Base-by-base conservation (phyloP, 2,329 filamentous ascomycete genomes). In the Zasmidium angulare region DNA sequence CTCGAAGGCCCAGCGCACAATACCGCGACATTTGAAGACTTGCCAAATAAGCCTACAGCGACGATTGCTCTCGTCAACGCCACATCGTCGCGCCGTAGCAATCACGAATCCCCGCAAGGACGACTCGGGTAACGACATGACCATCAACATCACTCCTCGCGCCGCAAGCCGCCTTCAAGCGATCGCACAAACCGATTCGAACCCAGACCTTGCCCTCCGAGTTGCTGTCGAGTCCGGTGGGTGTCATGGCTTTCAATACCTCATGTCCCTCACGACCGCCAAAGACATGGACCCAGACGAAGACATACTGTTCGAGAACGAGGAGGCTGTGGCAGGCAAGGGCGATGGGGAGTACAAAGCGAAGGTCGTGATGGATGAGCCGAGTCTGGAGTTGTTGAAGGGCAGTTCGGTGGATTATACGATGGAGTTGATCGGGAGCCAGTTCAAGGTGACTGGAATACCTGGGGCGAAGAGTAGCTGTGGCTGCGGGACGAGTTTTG, bases 321-420 rank as follows among this genome's bases (percentile, higher is more conserved):
- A 86, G 14, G 72, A 71, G 24, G 60, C 61, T 19, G 54, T 31
- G 51, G 58, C 51, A 19, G 54, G 61, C 2, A 60, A 61, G 12
- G 60, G 43, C 4, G 62, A 83, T 83, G 24, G 78, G 78, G 4
- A 81, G 76, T 74, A 73, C 19, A 73, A 74, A 56, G 83, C 95
- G n/a, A 95, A 91, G 75, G 86, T 99, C 10, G 88, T 98, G 21
- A 86, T 99, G 71, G 95, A 99, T 72, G 85, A 88, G 66, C 86
- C 91, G 2, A 96, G 92, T 53, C 77, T 99, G 60, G 92, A 96
- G 65, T 77, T 99, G 55, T 77, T 99, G 59, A 93, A 91, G 72
- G 95, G 93, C 10, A 97, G 93, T 78, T 97, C 93, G 74, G 88
- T 99, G 40, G 95, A 99, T 73, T 99, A 93, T 71, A 97, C 93